Evolutionary conservation across 2,329 filamentous ascomycete species (phyloP), one percentile per base, ranked within the genome.

Genomic region (Penicillium sp.): DNA sequence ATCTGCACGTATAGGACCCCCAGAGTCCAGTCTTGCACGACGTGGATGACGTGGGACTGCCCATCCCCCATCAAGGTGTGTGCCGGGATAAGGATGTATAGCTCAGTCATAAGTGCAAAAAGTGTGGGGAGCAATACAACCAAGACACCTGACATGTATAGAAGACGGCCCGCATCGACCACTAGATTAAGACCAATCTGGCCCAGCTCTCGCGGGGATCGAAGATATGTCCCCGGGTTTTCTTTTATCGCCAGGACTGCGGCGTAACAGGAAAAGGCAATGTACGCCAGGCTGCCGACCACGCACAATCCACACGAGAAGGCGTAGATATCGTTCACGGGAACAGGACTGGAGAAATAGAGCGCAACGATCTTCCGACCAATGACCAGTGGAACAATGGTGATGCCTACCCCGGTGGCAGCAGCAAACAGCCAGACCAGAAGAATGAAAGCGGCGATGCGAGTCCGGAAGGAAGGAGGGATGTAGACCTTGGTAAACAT

Each of bases 341-440:
- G 81, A 42, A 88, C 80, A 53, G 87, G 79, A 0, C 77, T 72
- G 4, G 89, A 88, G 37, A 95, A 82, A 29, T 91, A 72, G 25
- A 79, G 73, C 41, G 84, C 82, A 65, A 96, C 88, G 53, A 97
- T 78, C 49, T 78, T 79, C 25, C 93, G 86, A 1, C 93, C 93
- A 64, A 95, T 83, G 6, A 95, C 77, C 3, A 98, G 79, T 0
- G 93, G 95, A 0, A 95, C 73, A 53, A 98, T 86, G 1, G 93
- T 96, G 54, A 88, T 82, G 56, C 86, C 82, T 50, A 97, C 83
- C 23, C 93, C 93, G 0, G 89, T 95, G 10, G 86, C 77, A 4
- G 92, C 91, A 18, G 92, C 92, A 71, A 98, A 97, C 29, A 90
- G 67, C 93, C 93, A 98, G 56, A 98, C 89, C 43, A 87, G 84